Evolutionary conservation across 176 grass and related monocot species (phyloP), one percentile per base, ranked within the genome.

Genomic region (Bothriochloa decipiens): DNA sequence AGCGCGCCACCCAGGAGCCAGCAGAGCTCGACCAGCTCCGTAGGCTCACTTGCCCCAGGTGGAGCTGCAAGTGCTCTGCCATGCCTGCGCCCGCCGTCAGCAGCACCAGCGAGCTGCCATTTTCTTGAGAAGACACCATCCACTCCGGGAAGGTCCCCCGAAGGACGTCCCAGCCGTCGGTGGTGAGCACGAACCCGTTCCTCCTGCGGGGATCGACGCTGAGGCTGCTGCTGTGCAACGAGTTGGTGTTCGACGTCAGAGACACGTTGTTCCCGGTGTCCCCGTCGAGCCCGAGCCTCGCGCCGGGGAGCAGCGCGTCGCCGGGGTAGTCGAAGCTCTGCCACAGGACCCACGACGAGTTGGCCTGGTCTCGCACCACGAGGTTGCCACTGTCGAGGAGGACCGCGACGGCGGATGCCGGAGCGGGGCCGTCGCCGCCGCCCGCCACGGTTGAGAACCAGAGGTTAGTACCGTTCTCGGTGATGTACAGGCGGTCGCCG

Each of bases 261-360:
- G 84, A 76, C 46, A 82, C 12, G 87, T 87, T 86, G 60, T 20
- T 74, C 22, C 87, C 87, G 33, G 86, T 86, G 82, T 43, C 72
- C 11, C 14, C 55, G 83, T 82, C 81, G 66, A 92, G 42, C 61
- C 90, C 90, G 42, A 92, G 74, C 79, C 46, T 81, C 4, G 14
- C 70, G 27, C 90, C 79, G 53, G 90, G 86, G 50, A 92, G 87
- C 45, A 86, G 62, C 46, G 89, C 42, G 70, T 84, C 77, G 49
- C 83, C n/a, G 67, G 89, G 89, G 75, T 42, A 75, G 53, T 91
- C 76, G 47, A 91, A 91, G 75, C 85, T 91, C 43, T 87, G 81
- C 85, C 89, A 91, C 64, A 84, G 2, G 27, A 87, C 25, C 7
- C 16, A 20, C 3, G 84, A 87, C 16, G 75, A 53, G 75, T 69